Evolutionary conservation across 2,329 filamentous ascomycete species (phyloP), one percentile per base, ranked within the genome.

Genomic region (Colletotrichum filicis): DNA sequence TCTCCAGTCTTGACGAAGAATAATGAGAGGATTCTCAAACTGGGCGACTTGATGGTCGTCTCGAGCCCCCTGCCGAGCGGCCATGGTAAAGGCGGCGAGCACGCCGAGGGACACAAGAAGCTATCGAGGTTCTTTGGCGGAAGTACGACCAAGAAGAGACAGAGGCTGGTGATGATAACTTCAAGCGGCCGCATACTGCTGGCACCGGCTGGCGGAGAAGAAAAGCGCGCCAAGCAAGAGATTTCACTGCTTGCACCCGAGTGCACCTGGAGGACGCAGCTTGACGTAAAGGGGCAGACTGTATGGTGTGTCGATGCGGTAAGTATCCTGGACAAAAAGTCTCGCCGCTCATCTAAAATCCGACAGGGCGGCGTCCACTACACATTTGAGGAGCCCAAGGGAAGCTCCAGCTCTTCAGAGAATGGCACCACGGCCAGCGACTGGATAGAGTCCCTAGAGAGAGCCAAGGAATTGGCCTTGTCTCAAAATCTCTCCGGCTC

Each of bases 271-370:
- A 93, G 90, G 80, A 95, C 89, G 65, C 94, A 94, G 77, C 89
- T 92, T 58, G 97, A 98, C 82, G 87, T 91, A n/a, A 98, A 97
- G 82, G 95, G 95, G 30, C 89, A 96, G 83, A 92, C 92, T 32
- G 92, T 94, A 72, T 98, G 95, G 94, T 93, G 93, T 82, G 92
- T 98, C 65, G 95, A 98, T 85, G 97, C 94, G 77, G 97, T 98
- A 91, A 88, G 95, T 73, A 26, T 69, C 35, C 59, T 61, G 46
- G 56, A 70, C 55, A 70, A 56, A n/a, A 70, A 52, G 49, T 66
- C 60, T 65, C 60, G 66, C 70, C 70, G 66, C 66, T 70, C 56
- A 70, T 73, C 70, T 73, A 73, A 73, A 46, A 57, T 73, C 46
- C 66, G 66, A 70, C 72, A 98, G 96, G 91, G 91, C 76, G 95